Evolutionary conservation across 352 stramenopile species (phyloP).

Genomic region (Globisporangium spinosum): DNA sequence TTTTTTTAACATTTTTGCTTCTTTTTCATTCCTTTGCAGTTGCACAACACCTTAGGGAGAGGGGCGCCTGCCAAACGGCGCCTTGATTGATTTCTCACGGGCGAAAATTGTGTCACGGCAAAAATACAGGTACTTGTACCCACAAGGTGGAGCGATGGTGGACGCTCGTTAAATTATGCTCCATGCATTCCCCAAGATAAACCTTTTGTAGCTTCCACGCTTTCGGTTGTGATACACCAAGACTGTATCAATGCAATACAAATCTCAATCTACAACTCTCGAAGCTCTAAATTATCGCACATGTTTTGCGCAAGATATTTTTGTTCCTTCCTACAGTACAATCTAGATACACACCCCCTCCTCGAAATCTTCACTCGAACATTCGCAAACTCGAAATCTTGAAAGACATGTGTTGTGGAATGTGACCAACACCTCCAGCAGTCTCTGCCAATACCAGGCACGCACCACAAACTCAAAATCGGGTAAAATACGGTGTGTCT

Average conservation of each 20-base stretch:
- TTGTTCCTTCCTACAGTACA: background rate
- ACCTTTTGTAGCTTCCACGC: background rate
- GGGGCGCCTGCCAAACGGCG: background rate
- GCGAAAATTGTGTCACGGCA: conserved; percentile 1
- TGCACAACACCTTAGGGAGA: background rate
- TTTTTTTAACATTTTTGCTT: conserved; percentile 12
- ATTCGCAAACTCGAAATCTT: background rate
- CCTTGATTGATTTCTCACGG: background rate
- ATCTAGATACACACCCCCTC: background rate
- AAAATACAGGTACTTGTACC: background rate
- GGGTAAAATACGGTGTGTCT: background rate
- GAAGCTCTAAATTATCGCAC: background rate
- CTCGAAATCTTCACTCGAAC: background rate
- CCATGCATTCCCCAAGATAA: background rate
- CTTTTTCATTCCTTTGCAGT: background rate
- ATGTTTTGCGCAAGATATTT: background rate
- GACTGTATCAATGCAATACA: background rate
- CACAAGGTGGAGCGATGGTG: background rate
- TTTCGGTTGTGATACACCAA: background rate
- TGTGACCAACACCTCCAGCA: background rate
- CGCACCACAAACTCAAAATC: background rate
- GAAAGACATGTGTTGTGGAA: background rate
- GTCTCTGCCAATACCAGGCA: background rate
- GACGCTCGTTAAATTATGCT: background rate
- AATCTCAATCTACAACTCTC: background rate